Percentiles rank a stretch among this genome's conserved stretches.
Conservation (phyloP, 1,284 basidiomycete genomes). For the Apiotrichum sp. region DNA sequence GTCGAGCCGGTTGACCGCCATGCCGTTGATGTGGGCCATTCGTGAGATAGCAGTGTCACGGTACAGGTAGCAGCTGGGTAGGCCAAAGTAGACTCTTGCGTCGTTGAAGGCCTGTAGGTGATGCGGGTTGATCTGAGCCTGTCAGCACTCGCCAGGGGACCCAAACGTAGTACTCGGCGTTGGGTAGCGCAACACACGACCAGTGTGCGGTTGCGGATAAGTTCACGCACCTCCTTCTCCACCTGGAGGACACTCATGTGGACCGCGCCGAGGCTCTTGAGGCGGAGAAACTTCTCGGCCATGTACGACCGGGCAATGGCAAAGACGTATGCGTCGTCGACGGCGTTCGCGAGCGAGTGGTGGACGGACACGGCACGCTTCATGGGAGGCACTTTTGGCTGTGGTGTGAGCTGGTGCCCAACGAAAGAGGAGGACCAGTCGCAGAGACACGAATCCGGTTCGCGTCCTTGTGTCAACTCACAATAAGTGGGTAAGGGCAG, state of each 20-base stretch:
- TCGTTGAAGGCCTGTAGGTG: not conserved
- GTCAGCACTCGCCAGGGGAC: not conserved
- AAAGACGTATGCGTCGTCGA: not conserved
- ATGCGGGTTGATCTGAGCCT: not conserved
- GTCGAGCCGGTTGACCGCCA: not conserved
- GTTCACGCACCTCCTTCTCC: not conserved
- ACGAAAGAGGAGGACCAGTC: no score
- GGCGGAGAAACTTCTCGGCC: not conserved
- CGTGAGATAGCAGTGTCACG: not conserved
- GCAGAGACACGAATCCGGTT: not conserved
- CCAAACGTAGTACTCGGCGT: no score
- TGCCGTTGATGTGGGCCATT: not conserved
- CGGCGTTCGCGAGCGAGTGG: not conserved
- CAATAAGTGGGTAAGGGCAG: not conserved
- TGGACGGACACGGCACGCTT: not conserved
- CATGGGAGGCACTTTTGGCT: not conserved
- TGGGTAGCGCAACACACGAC: not conserved
- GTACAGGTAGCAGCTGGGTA: not conserved
- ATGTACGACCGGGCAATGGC: constrained; percentile 1
- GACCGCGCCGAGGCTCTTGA: not conserved
- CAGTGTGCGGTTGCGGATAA: no score
- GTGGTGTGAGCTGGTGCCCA: not conserved
- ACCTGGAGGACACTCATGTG: not conserved
- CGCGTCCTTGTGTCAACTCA: not conserved
- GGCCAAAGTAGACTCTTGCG: not conserved